phyloP scores from a whole-genome alignment of 2,329 filamentous ascomycete species.

The Didymella lethalis region DNA sequence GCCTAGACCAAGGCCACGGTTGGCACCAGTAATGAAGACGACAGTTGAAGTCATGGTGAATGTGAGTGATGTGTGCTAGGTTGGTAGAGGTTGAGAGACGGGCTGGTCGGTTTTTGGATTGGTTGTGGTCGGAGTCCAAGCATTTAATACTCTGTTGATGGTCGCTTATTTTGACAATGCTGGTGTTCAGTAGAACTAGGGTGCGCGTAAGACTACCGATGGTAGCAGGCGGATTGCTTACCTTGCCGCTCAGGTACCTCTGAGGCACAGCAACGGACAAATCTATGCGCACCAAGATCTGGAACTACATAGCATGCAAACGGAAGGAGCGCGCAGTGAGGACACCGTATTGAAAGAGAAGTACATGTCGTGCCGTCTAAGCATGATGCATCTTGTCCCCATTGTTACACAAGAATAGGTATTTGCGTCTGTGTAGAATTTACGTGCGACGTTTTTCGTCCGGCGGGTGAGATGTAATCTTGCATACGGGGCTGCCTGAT shows the following conservation, averaged over 20 bases:
- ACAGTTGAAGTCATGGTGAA: neutral
- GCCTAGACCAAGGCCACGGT: conserved; percentile 15
- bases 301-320: no score
- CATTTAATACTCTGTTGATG: neutral
- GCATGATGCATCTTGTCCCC: neutral
- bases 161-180: neutral
- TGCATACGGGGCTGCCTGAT: neutral
- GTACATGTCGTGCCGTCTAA: no score
- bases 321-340: no score
- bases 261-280: no score
- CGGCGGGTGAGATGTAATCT: neutral
- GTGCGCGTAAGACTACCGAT: no score
- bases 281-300: no score
- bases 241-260: no score
- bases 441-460: conserved; percentile 1
- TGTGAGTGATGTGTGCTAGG: neutral
- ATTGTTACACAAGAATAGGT: neutral
- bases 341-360: no score
- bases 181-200: no score
- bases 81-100: neutral
- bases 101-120: neutral
- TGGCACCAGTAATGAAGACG: conserved; percentile 13
- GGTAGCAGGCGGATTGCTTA: no score
- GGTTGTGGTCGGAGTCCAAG: neutral
- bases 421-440: no score